Evolutionary conservation across 2,329 filamentous ascomycete species (phyloP).

Genomic region (Aureobasidium sp.): DNA sequence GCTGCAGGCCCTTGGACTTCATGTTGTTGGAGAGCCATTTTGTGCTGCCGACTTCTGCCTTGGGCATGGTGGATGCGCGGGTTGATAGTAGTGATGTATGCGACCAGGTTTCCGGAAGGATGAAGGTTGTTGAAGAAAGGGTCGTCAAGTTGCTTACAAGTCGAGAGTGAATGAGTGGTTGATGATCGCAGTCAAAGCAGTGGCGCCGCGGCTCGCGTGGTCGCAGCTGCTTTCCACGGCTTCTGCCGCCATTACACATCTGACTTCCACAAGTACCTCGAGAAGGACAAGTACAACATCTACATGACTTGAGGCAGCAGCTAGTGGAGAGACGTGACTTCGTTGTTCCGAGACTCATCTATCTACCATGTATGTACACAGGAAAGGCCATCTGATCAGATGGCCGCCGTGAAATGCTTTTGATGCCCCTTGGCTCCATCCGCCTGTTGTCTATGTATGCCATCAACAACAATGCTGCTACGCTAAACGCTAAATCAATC

Average conservation of each 20-base stretch:
- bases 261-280: too few species aligned
- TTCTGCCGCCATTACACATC: not conserved
- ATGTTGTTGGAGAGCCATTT: slow-evolving; percentile 87
- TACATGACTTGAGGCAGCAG: too few species aligned
- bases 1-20: slow-evolving; percentile 69
- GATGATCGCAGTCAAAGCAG: not conserved
- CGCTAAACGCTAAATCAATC: slow-evolving; percentile 43
- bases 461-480: slow-evolving; percentile 3
- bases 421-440: not conserved
- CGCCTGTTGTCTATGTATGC: not conserved
- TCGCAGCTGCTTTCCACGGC: not conserved
- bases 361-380: not conserved
- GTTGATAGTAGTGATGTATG: not conserved
- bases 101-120: not conserved
- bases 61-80: slow-evolving; percentile 24
- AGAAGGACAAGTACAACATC: too few species aligned
- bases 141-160: not conserved
- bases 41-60: slow-evolving; percentile 85
- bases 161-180: not conserved
- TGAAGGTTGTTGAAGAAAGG: not conserved
- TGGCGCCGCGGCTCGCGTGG: not conserved
- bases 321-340: not conserved
- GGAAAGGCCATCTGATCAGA: not conserved
- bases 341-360: not conserved
- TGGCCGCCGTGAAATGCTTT: not conserved